These are phyloP conservation scores for Penicillium fuscoglaucum DNA, from an alignment of 2,329 filamentous ascomycete species.

Conservation along the genomic window DNA sequence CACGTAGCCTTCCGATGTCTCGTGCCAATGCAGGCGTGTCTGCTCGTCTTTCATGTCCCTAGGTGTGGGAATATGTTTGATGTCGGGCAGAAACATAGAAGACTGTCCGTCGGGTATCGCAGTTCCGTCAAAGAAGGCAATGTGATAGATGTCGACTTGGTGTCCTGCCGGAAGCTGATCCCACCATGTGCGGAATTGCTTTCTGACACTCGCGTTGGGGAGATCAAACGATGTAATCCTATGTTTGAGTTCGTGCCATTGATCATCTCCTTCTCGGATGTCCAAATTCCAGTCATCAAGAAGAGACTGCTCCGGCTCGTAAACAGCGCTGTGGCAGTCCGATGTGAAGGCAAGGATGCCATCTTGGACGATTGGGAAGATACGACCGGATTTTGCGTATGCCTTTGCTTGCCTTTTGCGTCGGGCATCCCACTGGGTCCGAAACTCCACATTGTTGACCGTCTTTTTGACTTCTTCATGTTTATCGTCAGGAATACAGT, in stretches of 20 bases:
- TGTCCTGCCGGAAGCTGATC: constrained; percentile 19
- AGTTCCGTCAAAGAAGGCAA: constrained; percentile 36
- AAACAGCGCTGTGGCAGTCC: neutral
- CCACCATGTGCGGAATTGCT: constrained; percentile 23
- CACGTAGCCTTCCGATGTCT: constrained; percentile 36
- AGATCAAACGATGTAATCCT: neutral
- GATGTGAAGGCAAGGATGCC: constrained; percentile 1
- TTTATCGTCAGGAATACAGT: neutral
- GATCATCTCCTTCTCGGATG: neutral
- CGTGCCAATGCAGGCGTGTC: constrained; percentile 34
- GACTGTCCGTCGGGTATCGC: constrained; percentile 31
- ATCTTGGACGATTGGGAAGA: neutral
- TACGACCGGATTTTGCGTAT: neutral
- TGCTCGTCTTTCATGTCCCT: constrained; percentile 25
- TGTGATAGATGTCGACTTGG: constrained; percentile 30
- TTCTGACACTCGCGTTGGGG: neutral
- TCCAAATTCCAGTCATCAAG: neutral
- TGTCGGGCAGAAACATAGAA: constrained; percentile 25
- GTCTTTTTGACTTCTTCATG: neutral
- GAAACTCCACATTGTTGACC: neutral
- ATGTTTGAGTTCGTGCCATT: neutral
- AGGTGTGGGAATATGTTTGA: constrained; percentile 16
- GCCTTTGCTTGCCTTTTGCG: neutral
- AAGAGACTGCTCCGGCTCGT: neutral
- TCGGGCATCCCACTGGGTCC: neutral